Base-by-base conservation (phyloP, 2,329 filamentous ascomycete genomes). In the Proliferodiscus dingleyae region DNA sequence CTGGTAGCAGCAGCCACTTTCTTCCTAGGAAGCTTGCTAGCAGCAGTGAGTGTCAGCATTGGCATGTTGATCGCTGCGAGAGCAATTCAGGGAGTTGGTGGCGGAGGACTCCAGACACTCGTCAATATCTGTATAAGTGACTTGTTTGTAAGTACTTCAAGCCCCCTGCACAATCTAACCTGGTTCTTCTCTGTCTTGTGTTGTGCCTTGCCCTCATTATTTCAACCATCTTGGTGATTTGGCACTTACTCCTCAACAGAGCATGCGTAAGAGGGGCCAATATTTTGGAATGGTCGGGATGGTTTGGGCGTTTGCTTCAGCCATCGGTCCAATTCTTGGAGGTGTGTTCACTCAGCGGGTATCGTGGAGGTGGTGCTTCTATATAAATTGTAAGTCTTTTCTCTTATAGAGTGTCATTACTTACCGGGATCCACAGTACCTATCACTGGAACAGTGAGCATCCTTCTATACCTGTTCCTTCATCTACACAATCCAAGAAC, bases 401-500 rank as follows among this genome's bases (percentile, higher is more conserved):
- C 3, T 23, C 19, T 39, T 11, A 26, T 24, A 13, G 21, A 26
- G 11, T 11, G 24, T 6, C 23, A 22, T n/a, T 21, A 13, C 21
- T 18, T 37, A 41, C 29, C 21, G 32, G 28, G 19, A n/a, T 42
- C 11, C 24, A 11, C 11, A 49, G 46, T 61, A 24, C 59, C 59
- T 0, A 57, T 61, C 33, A 62, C 55, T 13, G 59, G 55, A 23
- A 43, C 44, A 3, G 57, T 59, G 2, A 55, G 84, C 53, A 44
- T 77, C 18, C 71, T 82, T 33, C 69, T 84, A 6, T 61, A 78
- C 28, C 73, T 85, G 59, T 79, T 82, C 56, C 69, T 87, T 10
- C 77, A 85, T 55, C 64, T 87, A n/a, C 74, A 84, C 43, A 83
- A 78, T 3, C 83, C 84, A 0, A 73, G 72, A 29, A 87, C 83